These are phyloP conservation scores for Phytopythium litorale DNA, from an alignment of 352 stramenopile genomes.

Conservation along the genomic window DNA sequence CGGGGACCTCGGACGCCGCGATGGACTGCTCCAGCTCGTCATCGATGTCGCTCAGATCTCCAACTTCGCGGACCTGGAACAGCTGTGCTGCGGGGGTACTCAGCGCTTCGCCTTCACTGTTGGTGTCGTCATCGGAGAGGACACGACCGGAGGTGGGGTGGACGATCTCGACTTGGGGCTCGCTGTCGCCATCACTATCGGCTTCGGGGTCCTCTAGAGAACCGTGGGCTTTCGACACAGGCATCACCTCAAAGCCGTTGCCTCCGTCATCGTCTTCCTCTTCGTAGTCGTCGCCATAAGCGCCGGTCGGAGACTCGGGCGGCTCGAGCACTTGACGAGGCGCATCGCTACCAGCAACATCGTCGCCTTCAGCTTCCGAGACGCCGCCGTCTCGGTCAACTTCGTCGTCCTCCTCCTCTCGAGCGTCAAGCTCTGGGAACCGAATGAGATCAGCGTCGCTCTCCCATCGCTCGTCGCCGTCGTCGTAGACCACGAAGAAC, in stretches of 20 bases:
- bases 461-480: slow-evolving; percentile 81
- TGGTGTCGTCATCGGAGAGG: slow-evolving; percentile 1
- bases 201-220: not conserved
- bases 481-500: slow-evolving; percentile 75
- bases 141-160: not conserved
- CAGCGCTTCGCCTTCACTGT: slow-evolving; percentile 4
- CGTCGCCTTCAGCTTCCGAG: slow-evolving; percentile 1
- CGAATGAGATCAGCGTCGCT: slow-evolving; percentile 23
- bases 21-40: slow-evolving; percentile 41
- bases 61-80: not conserved
- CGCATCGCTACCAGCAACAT: not conserved
- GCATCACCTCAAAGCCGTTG: slow-evolving; percentile 1
- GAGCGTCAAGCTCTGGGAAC: slow-evolving; percentile 20
- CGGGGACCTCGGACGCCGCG: slow-evolving; percentile 37
- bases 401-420: slow-evolving; percentile 3
- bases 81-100: not conserved
- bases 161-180: not conserved
- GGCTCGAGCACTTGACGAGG: slow-evolving; percentile 35
- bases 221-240: not conserved
- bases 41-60: slow-evolving; percentile 4
- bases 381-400: slow-evolving; percentile 1
- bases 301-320: slow-evolving; percentile 32
- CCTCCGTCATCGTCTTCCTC: slow-evolving; percentile 7
- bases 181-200: not conserved
- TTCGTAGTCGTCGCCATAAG: slow-evolving; percentile 23